Evolutionary conservation across 495 filamentous ascomycete species (phyloP).

Genomic region (Darksidea phi): DNA sequence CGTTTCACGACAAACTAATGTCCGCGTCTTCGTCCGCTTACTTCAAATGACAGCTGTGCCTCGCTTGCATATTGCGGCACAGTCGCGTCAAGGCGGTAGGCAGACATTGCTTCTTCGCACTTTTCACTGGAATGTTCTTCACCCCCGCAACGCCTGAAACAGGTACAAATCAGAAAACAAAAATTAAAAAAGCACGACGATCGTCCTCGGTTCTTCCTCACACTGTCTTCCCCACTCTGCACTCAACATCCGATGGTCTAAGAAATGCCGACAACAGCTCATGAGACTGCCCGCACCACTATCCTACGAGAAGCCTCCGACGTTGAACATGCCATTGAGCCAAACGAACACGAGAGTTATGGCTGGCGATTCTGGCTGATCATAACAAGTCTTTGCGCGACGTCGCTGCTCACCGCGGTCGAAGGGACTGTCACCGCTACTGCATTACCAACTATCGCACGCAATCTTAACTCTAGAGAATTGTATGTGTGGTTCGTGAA

Average conservation of each 20-base stretch:
- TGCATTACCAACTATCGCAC: neutral
- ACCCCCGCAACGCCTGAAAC: too few species aligned
- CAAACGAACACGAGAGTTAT: neutral
- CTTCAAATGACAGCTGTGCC: neutral
- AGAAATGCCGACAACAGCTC: too few species aligned
- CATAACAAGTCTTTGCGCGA: slow-evolving; percentile 1
- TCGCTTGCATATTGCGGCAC: neutral
- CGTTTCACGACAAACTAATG: too few species aligned
- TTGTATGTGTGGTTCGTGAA: slow-evolving; percentile 7
- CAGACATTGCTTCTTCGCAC: too few species aligned
- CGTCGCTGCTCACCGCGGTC: slow-evolving; percentile 5
- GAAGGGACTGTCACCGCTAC: slow-evolving; percentile 4
- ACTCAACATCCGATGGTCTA: too few species aligned
- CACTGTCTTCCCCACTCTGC: too few species aligned
- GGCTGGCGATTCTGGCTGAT: slow-evolving; percentile 8
- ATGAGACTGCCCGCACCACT: too few species aligned
- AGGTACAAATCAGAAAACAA: too few species aligned
- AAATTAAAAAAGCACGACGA: too few species aligned
- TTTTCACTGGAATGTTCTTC: too few species aligned
- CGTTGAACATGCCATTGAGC: neutral
- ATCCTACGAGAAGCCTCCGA: neutral
- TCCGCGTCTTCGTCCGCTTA: neutral
- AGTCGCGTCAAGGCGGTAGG: too few species aligned
- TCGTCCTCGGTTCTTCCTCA: too few species aligned
- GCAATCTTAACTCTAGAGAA: neutral